A percentile compares a stretch with the other conserved stretches of the same genome.
Evolutionary conservation across 768 basidiomycete species (phyloP).

Genomic region (Tricholoma hemisulphureum): DNA sequence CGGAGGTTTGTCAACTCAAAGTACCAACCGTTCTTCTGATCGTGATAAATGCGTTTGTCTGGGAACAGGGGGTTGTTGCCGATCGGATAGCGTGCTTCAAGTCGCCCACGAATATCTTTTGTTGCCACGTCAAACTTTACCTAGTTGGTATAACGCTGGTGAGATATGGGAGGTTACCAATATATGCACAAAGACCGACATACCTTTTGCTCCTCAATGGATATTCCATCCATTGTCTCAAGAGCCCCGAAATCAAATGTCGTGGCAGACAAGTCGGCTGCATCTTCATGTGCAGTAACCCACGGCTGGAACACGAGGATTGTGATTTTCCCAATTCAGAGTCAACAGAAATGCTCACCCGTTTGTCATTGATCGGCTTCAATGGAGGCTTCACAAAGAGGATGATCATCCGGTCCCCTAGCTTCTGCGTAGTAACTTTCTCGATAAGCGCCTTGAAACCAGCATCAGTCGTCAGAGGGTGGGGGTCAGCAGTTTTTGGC

Average conservation of each 20-base stretch:
- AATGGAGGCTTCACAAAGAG: no score
- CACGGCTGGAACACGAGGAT: background rate
- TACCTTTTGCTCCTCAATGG: conserved; percentile 2
- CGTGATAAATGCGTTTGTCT: background rate
- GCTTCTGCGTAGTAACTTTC: background rate
- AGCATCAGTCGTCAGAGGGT: no score
- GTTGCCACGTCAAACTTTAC: conserved; percentile 1
- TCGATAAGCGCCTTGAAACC: background rate
- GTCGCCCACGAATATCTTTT: background rate
- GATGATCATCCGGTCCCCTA: background rate
- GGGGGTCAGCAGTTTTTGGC: conserved; percentile 1
- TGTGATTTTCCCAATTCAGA: background rate
- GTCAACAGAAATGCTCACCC: background rate
- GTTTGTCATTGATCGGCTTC: background rate
- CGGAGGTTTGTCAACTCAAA: conserved; percentile 1
- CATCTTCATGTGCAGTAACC: background rate
- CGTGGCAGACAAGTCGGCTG: background rate
- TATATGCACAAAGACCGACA: background rate
- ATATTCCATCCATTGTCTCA: background rate
- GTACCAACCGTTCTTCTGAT: background rate
- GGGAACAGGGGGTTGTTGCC: background rate
- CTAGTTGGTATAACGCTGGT: background rate
- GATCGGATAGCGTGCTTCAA: background rate
- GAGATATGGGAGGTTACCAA: background rate
- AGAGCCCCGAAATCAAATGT: background rate